Conservation (phyloP, 257 asterid species). For the Pogostemon cablin region DNA sequence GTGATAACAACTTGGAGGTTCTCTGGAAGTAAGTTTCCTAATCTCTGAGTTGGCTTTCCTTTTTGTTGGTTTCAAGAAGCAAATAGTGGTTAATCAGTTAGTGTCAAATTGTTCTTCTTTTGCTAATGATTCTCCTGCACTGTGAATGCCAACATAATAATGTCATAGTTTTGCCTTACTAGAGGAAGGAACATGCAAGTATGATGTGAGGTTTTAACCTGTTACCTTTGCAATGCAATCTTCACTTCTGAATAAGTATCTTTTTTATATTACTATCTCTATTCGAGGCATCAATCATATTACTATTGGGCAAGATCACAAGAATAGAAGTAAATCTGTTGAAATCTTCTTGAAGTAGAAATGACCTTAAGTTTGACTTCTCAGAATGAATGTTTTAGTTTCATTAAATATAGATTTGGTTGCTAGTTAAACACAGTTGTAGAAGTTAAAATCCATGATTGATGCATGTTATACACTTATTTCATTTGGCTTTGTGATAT, state of each 20-base stretch:
- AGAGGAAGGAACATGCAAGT: not conserved
- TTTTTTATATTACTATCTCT: no score
- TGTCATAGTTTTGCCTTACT: not conserved
- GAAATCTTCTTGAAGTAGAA: constrained; percentile 12
- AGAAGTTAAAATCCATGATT: not conserved
- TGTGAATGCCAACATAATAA: not conserved
- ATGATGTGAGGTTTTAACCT: not conserved
- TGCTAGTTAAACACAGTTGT: not conserved
- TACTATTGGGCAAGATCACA: no score
- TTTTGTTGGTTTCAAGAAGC: not conserved
- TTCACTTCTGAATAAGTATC: no score
- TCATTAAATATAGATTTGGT: not conserved
- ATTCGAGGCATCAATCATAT: no score
- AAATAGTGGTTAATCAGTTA: not conserved
- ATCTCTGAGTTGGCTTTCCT: constrained; percentile 8
- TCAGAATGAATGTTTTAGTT: not conserved
- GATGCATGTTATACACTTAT: not conserved
- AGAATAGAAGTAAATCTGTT: no score
- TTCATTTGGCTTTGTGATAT: not conserved
- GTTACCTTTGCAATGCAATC: no score
- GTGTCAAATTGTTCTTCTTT: not conserved
- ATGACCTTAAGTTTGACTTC: not conserved
- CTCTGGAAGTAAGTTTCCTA: constrained; percentile 64
- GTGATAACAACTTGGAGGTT: no score
- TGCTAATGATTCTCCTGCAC: not conserved